A percentile compares a stretch with the other conserved stretches of the same genome.
These are phyloP conservation scores for Artemisia annua DNA, from an alignment of 129 eudicot species.

Conservation along the genomic window DNA sequence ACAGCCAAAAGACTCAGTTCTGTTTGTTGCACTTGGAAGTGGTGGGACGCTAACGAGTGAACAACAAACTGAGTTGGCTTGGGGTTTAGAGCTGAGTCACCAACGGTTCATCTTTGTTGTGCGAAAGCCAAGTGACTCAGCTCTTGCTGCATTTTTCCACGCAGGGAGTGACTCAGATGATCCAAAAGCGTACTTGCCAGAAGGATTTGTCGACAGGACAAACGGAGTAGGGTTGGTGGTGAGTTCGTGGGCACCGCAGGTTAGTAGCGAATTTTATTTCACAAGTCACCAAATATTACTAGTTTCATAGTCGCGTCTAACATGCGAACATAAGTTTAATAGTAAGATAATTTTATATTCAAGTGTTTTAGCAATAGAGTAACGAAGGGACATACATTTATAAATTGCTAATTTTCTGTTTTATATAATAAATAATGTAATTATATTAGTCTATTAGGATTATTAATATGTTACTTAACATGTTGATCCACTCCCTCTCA, in stretches of 20 bases:
- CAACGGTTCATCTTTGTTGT: conserved; percentile 49
- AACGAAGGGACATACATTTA: too few species aligned
- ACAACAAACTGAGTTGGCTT: conserved; percentile 54
- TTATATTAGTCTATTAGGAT: too few species aligned
- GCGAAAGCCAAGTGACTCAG: conserved; percentile 35
- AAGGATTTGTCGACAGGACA: conserved; percentile 46
- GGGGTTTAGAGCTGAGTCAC: conserved; percentile 56
- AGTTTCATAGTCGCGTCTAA: too few species aligned
- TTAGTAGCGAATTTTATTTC: too few species aligned
- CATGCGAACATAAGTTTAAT: too few species aligned
- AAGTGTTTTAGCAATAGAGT: too few species aligned
- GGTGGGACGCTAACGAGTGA: conserved; percentile 46
- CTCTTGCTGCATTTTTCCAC: conserved; percentile 21
- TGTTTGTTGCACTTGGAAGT: conserved; percentile 51
- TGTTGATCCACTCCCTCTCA: too few species aligned
- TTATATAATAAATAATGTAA: too few species aligned
- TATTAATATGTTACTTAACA: too few species aligned
- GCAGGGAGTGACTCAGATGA: conserved; percentile 27
- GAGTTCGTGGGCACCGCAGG: conserved; percentile 56
- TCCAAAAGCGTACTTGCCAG: conserved; percentile 42
- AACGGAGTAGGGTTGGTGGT: conserved; percentile 47
- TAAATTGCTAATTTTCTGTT: too few species aligned
- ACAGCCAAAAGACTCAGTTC: conserved; percentile 48
- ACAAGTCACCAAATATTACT: too few species aligned
- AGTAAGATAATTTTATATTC: too few species aligned